Evolutionary conservation across 179 eudicot species (phyloP), one percentile per base, ranked within the genome.

Genomic region (Pouteria campechiana): DNA sequence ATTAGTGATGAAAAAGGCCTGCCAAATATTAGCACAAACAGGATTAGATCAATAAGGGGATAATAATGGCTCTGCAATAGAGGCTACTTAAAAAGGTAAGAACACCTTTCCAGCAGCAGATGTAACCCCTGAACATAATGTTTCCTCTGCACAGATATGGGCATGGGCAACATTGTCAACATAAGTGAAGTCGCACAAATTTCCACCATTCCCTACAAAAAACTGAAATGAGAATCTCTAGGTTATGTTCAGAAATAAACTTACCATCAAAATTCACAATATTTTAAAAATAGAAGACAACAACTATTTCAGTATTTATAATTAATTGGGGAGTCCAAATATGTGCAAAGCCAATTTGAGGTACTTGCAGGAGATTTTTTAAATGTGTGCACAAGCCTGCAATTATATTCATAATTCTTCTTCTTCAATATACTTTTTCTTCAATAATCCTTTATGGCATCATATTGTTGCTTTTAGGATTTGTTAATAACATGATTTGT

Each of bases 111-210:
- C 97, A 36, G 89, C 73, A 31, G 76, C 93, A 59, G 68, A 45
- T 48, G 35, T 64, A 67, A 51, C 41, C 32, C 43, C 58, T 46
- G 76, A 64, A 45, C 47, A 54, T 43, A 87, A 61, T 45, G 97
- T 88, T 70, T 76, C 81, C 41, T 86, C 86, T 20, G 95, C 95
- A 74, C 93, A 85, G 29, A 75, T 69, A 53, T 74, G 83, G 16
- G 90, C 95, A 72, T 89, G 93, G 44, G 97, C 86, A 65, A 79
- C 86, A 70, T 89, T 89, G 69, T 86, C 97, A 52, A 89, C 87
- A 52, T 74, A 86, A 41, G 93, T 85, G 64, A 85, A 89, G 72
- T 89, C 95, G 19, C 73, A 72, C 55, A 63, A 59, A 59, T 32
- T 81, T 32, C 68, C 70, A 42, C 78, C 82, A 55, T 60, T 67